A percentile compares a stretch with the other conserved stretches of the same genome.
Evolutionary conservation across 2,329 filamentous ascomycete genomes (phyloP).

Genomic region (Paecilomyces fulvus): DNA sequence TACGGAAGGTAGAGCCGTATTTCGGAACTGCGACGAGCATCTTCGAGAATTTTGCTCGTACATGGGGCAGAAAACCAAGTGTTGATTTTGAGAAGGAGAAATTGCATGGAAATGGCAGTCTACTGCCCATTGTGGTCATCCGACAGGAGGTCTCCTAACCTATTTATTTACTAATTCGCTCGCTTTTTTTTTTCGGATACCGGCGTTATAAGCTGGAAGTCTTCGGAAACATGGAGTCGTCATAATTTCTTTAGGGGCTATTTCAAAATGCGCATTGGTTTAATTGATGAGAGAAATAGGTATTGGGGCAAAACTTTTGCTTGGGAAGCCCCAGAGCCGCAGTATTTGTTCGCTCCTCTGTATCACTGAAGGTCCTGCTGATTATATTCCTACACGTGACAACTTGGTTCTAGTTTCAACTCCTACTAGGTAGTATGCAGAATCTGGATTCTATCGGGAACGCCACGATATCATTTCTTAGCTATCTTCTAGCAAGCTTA

Average conservation of each 20-base stretch:
- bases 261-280: no score
- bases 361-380: no score
- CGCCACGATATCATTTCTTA: neutral
- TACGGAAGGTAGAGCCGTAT: slow-evolving; percentile 46
- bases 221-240: no score
- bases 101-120: neutral
- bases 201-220: neutral
- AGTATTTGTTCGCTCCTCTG: no score
- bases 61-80: slow-evolving; percentile 8
- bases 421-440: no score
- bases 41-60: slow-evolving; percentile 17
- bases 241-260: no score
- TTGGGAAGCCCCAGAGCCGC: no score
- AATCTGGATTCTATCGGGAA: neutral
- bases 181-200: neutral
- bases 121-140: neutral
- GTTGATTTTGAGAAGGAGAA: slow-evolving; percentile 2
- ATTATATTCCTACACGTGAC: no score
- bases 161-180: neutral
- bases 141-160: neutral
- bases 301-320: no score
- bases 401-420: no score
- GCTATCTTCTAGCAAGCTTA: slow-evolving; percentile 8
- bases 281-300: no score
- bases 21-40: slow-evolving; percentile 24